Percentiles rank a stretch among this genome's conserved stretches.
Conservation (phyloP, 2,329 filamentous ascomycete genomes). For the Pseudocercospora fijiensis region DNA sequence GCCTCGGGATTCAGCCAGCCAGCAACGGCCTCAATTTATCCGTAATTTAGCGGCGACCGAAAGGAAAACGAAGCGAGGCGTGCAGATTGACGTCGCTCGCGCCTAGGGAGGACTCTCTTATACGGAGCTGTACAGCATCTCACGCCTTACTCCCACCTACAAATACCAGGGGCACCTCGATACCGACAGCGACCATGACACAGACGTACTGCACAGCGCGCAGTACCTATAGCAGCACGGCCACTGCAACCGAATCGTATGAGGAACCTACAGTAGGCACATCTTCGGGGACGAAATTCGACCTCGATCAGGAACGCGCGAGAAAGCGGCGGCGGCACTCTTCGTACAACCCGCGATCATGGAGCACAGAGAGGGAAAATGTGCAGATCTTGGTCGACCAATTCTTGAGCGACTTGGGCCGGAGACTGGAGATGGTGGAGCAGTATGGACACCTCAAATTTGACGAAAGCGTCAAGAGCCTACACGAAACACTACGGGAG, state of each 20-base stretch:
- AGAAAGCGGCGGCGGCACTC: slow-evolving; percentile 48
- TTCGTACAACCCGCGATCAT: slow-evolving; percentile 47
- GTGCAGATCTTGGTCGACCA: slow-evolving; percentile 61
- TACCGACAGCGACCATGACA: slow-evolving; percentile 16
- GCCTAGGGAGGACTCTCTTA: background rate
- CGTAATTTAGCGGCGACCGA: slow-evolving; percentile 1
- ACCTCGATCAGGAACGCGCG: slow-evolving; percentile 40
- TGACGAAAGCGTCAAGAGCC: slow-evolving; percentile 78
- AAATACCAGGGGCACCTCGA: background rate
- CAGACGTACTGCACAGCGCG: slow-evolving; percentile 21
- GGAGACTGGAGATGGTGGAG: slow-evolving; percentile 83
- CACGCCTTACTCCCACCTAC: background rate
- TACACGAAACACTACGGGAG: slow-evolving; percentile 80
- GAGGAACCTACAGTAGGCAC: slow-evolving; percentile 47
- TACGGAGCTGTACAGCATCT: background rate
- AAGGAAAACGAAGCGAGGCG: background rate
- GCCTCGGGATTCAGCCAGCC: background rate
- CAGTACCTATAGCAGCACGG: slow-evolving; percentile 9
- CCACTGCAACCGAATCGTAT: slow-evolving; percentile 27
- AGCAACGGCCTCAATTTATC: slow-evolving; percentile 6
- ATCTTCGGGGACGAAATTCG: slow-evolving; percentile 36
- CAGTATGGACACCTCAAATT: slow-evolving; percentile 79
- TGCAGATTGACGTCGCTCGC: background rate
- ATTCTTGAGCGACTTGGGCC: slow-evolving; percentile 82
- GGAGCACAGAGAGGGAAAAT: slow-evolving; percentile 49